Evolutionary conservation across 2,329 filamentous ascomycete species (phyloP).

Genomic region (Fusarium nematophilum): DNA sequence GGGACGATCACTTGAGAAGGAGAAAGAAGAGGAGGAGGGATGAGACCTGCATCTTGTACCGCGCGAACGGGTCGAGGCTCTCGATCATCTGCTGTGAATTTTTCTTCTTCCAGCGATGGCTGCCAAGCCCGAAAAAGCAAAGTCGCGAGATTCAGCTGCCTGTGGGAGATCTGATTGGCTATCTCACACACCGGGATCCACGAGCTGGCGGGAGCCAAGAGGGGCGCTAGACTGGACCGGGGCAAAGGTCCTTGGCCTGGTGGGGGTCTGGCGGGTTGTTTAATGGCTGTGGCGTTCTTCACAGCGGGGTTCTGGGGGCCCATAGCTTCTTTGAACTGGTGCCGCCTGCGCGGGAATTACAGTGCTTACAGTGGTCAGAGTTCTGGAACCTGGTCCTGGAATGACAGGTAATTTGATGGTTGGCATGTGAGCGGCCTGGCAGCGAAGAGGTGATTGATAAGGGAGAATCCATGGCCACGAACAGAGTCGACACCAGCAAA

Average conservation of each 20-base stretch:
- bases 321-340: slow-evolving; percentile 24
- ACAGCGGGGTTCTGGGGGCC: slow-evolving; percentile 22
- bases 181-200: slow-evolving; percentile 12
- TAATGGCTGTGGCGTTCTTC: slow-evolving; percentile 25
- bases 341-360: slow-evolving; percentile 13
- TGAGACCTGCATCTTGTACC: slow-evolving; percentile 20
- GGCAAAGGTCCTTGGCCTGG: slow-evolving; percentile 32
- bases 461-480: not conserved
- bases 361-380: slow-evolving; percentile 36
- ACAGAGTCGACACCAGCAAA: not conserved
- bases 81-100: slow-evolving; percentile 36
- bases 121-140: slow-evolving; percentile 27
- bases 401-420: not conserved
- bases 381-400: not conserved
- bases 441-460: not conserved
- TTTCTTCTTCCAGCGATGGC: slow-evolving; percentile 24
- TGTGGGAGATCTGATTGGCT: slow-evolving; percentile 6
- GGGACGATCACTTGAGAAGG: slow-evolving; percentile 25
- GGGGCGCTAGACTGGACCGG: slow-evolving; percentile 14
- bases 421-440: too few species aligned
- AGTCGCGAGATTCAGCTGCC: slow-evolving; percentile 19
- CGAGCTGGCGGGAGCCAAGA: slow-evolving; percentile 37
- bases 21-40: not conserved
- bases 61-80: slow-evolving; percentile 5
- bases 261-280: slow-evolving; percentile 11